Evolutionary conservation across 1,139 yeast genomes (phyloP).

Genomic region (Blastobotrys persicus): DNA sequence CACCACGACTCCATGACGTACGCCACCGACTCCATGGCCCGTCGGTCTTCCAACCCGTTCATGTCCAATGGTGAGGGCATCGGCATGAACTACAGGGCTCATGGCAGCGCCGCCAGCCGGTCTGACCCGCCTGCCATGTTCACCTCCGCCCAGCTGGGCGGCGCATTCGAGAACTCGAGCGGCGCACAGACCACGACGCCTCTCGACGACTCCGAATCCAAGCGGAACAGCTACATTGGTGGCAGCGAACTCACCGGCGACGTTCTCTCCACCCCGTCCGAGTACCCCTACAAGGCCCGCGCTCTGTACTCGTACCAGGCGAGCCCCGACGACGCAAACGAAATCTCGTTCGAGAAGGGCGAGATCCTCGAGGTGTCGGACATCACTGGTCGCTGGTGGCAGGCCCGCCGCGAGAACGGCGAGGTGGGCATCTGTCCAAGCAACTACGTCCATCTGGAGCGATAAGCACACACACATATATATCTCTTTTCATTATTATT

Average conservation of each 20-base stretch:
- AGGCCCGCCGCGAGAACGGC: conserved; percentile 84
- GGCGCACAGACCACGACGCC: conserved; percentile 15
- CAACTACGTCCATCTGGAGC: conserved; percentile 75
- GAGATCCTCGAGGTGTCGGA: conserved; percentile 90
- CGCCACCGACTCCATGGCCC: conserved; percentile 20
- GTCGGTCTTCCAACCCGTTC: conserved; percentile 22
- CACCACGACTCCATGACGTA: conserved; percentile 13
- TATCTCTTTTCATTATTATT: too few relatives aligned
- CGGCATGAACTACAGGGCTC: conserved; percentile 14
- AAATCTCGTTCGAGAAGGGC: conserved; percentile 84
- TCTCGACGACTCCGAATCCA: conserved; percentile 5
- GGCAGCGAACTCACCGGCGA: conserved; percentile 18
- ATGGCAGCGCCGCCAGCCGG: conserved; percentile 23
- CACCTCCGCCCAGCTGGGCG: conserved; percentile 50
- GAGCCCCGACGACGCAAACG: conserved; percentile 92
- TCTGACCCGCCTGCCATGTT: conserved; percentile 46
- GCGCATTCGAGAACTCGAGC: conserved; percentile 53
- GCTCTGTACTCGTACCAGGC: conserved; percentile 88
- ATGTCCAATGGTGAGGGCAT: conserved; percentile 16
- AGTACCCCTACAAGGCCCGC: conserved; percentile 80
- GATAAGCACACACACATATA: conserved; percentile 8
- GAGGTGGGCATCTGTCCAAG: conserved; percentile 97
- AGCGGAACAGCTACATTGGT: background rate
- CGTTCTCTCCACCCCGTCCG: conserved; percentile 37
- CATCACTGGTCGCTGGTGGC: conserved; percentile 98